Evolutionary conservation across 352 stramenopile genomes (phyloP).

Genomic region (Globisporangium solare): DNA sequence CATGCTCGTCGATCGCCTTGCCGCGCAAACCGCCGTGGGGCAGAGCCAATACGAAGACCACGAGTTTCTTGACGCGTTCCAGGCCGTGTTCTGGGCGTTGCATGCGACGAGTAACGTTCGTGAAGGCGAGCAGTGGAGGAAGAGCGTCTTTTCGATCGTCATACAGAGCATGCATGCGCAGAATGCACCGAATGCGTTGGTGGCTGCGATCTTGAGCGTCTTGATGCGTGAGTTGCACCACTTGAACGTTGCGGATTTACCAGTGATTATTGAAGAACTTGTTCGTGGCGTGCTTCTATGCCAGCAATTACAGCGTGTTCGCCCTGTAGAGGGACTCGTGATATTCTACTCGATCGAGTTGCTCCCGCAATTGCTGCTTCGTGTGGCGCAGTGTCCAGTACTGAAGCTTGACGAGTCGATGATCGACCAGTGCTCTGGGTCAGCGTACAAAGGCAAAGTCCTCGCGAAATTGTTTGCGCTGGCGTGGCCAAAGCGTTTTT

Average conservation of each 20-base stretch:
- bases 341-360: constrained; percentile 43
- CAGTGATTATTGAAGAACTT: constrained; percentile 24
- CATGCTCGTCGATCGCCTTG: constrained; percentile 17
- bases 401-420: constrained; percentile 19
- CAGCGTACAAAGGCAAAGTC: constrained; percentile 23
- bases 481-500: constrained; percentile 38
- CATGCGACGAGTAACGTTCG: constrained; percentile 7
- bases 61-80: constrained; percentile 26
- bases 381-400: constrained; percentile 22
- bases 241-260: constrained; percentile 24
- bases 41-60: constrained; percentile 29
- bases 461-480: constrained; percentile 31
- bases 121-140: constrained; percentile 23
- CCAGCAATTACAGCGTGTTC: constrained; percentile 19
- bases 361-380: constrained; percentile 36
- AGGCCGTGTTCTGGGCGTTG: constrained; percentile 36
- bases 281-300: constrained; percentile 23
- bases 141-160: constrained; percentile 17
- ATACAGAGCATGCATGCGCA: constrained; percentile 27
- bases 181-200: constrained; percentile 19
- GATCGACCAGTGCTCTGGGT: constrained; percentile 21
- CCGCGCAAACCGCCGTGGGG: constrained; percentile 16
- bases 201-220: constrained; percentile 14
- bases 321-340: constrained; percentile 18
- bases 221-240: constrained; percentile 36